Percentiles rank a stretch among this genome's conserved stretches.
Conservation (phyloP, 176 grass and related monocot species). For the Lolium perenne region DNA sequence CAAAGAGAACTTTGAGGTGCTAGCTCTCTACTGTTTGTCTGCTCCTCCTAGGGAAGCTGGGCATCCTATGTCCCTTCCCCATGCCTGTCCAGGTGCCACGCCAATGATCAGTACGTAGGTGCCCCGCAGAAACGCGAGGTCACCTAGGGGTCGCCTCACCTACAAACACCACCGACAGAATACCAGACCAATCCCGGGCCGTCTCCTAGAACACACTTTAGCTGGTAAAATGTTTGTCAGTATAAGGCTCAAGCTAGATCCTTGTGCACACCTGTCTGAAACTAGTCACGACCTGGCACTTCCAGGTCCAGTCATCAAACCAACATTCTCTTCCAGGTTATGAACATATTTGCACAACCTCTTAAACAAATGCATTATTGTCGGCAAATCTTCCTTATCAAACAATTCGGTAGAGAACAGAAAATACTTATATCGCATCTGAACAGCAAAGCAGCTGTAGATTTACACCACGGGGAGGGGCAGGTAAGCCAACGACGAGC, state of each 20-base stretch:
- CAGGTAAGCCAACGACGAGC: conserved; percentile 13
- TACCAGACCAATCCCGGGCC: too few species aligned
- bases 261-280: not conserved
- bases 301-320: not conserved
- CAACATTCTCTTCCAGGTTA: not conserved
- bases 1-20: too few species aligned
- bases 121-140: too few species aligned
- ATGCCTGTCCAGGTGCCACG: too few species aligned
- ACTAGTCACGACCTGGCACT: not conserved
- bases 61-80: too few species aligned
- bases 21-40: too few species aligned
- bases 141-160: too few species aligned
- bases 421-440: not conserved
- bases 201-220: too few species aligned
- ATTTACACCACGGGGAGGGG: not conserved
- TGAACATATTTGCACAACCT: not conserved
- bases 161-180: too few species aligned
- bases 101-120: too few species aligned
- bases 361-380: not conserved
- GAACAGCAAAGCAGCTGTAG: not conserved
- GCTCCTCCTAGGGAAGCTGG: too few species aligned
- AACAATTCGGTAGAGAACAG: not conserved
- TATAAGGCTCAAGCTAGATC: conserved; percentile 1
- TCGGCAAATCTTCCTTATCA: not conserved
- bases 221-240: not conserved